Percentiles rank a stretch among this genome's conserved stretches.
Evolutionary conservation across 352 stramenopile species (phyloP).

Genomic region (Phytophthora aleatoria): DNA sequence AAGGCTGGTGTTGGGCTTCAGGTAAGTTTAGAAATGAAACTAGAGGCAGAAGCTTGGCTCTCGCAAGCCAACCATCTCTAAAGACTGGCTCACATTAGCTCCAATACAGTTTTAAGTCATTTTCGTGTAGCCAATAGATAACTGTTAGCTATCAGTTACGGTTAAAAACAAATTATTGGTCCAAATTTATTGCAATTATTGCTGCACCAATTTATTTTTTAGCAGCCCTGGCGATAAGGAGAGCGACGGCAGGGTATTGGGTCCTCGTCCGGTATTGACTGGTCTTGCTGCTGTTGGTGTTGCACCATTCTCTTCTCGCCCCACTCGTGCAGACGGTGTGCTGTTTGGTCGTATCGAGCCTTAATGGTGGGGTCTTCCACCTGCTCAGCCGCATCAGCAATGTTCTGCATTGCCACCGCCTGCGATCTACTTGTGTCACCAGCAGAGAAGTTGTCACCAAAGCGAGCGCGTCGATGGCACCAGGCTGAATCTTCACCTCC

Average conservation of each 20-base stretch:
- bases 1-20: neutral
- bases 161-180: constrained; percentile 1
- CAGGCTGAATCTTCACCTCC: neutral
- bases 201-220: constrained; percentile 4
- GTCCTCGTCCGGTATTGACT: constrained; percentile 2
- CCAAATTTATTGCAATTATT: constrained; percentile 4
- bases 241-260: constrained; percentile 9
- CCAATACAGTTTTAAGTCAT: neutral
- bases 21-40: neutral
- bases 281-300: constrained; percentile 12
- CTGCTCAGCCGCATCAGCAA: constrained; percentile 23
- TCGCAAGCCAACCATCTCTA: too few species aligned
- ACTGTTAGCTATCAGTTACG: neutral
- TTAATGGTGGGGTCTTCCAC: constrained; percentile 33
- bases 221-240: constrained; percentile 21
- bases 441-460: constrained; percentile 8
- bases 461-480: constrained; percentile 28
- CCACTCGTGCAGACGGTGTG: constrained; percentile 41
- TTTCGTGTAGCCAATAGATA: neutral
- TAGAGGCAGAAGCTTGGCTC: neutral
- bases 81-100: neutral
- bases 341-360: constrained; percentile 35
- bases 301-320: constrained; percentile 33
- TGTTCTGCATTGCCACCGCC: constrained; percentile 29
- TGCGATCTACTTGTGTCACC: constrained; percentile 20